Conservation (phyloP, 2,329 filamentous ascomycete species). For the Aureobasidium sp. region DNA sequence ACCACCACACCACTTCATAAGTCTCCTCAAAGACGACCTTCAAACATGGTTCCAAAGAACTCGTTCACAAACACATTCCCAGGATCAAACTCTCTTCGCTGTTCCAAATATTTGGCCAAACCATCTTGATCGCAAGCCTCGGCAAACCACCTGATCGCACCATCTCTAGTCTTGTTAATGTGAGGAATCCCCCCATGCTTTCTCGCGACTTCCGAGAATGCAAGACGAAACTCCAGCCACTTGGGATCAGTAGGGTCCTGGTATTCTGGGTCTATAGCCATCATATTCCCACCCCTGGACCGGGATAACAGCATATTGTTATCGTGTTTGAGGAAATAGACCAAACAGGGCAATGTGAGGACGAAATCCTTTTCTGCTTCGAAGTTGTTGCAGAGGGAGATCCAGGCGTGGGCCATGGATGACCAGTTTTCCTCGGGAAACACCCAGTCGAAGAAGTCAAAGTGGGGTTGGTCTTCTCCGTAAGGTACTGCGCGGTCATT, state of each 20-base stretch:
- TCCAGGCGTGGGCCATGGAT: constrained; percentile 2
- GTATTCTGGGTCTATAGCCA: constrained; percentile 15
- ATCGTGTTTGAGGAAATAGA: constrained; percentile 16
- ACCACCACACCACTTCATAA: too few relatives aligned
- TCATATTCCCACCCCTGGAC: constrained; percentile 12
- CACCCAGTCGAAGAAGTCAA: constrained; percentile 16
- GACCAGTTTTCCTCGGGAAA: constrained; percentile 15
- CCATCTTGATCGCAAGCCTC: constrained; percentile 14
- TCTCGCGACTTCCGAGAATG: constrained; percentile 12
- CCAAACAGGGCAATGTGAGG: constrained; percentile 13
- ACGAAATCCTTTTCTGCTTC: constrained; percentile 3
- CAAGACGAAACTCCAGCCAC: constrained; percentile 14
- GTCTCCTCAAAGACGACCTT: neutral
- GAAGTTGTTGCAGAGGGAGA: neutral
- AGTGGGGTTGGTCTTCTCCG: constrained; percentile 9
- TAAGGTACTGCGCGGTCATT: constrained; percentile 15
- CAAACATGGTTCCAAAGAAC: neutral
- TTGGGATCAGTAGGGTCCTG: constrained; percentile 4
- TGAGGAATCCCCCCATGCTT: constrained; percentile 17
- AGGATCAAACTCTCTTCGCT: neutral
- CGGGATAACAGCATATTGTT: neutral
- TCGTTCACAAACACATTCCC: neutral
- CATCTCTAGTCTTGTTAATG: constrained; percentile 16
- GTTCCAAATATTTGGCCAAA: neutral
- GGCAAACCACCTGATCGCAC: constrained; percentile 8